phyloP scores from a whole-genome alignment of 73 alveolate species.

The Paramecium caudatum region DNA sequence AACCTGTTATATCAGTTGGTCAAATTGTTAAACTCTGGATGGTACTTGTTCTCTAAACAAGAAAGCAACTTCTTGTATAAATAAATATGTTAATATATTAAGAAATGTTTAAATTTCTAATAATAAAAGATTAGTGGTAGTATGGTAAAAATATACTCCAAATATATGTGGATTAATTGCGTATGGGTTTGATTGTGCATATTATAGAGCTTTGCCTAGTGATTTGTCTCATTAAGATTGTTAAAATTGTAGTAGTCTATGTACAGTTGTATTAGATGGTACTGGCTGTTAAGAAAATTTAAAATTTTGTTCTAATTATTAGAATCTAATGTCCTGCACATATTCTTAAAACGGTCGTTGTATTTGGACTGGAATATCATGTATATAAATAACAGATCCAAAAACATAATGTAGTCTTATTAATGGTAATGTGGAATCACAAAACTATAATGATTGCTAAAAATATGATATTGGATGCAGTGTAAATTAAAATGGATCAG shows the following conservation, averaged over 20 bases:
- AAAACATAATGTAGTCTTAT: background rate
- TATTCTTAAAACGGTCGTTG: background rate
- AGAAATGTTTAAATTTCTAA: too few species aligned
- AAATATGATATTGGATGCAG: background rate
- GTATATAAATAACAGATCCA: background rate
- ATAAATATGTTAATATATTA: too few species aligned
- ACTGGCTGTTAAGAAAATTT: background rate
- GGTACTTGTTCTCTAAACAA: too few species aligned
- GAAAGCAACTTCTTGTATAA: too few species aligned
- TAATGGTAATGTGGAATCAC: background rate
- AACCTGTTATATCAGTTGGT: too few species aligned
- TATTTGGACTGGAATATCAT: background rate
- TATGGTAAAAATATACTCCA: too few species aligned
- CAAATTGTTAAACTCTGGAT: too few species aligned
- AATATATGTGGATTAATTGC: too few species aligned
- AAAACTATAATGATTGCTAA: background rate
- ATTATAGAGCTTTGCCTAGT: too few species aligned
- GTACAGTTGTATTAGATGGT: background rate
- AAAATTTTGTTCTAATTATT: background rate
- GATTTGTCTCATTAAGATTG: background rate
- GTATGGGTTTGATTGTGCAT: too few species aligned
- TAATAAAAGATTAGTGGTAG: too few species aligned
- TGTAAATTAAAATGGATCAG: background rate
- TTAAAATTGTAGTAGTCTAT: background rate
- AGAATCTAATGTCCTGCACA: background rate